These are phyloP conservation scores for Tetraselmis chui DNA, from an alignment of 139 green algal genomes.

Conservation along the genomic window DNA sequence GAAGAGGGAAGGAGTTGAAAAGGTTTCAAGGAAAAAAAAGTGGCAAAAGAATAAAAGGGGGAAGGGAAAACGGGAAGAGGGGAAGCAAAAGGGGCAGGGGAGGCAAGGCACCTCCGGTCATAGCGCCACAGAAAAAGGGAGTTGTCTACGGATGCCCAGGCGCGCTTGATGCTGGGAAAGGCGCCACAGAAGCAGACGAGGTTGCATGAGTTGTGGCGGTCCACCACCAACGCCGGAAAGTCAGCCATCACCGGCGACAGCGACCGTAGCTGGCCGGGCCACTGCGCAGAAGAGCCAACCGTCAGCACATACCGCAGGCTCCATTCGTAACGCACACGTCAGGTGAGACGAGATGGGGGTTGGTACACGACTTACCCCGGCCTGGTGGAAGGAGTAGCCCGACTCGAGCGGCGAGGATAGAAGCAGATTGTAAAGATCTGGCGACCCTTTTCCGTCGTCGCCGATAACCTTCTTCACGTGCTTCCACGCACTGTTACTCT, in stretches of 20 bases:
- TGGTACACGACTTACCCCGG: background rate
- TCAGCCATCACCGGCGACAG: slow-evolving; percentile 49
- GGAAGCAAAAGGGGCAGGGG: background rate
- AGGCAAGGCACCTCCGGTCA: slow-evolving; percentile 48
- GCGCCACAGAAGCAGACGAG: slow-evolving; percentile 85
- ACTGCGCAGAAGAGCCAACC: slow-evolving; percentile 49
- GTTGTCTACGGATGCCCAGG: slow-evolving; percentile 90
- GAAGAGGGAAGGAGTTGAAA: no score
- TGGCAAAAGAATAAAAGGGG: no score
- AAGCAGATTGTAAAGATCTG: background rate
- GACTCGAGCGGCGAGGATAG: background rate
- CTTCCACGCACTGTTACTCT: background rate
- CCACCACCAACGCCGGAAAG: slow-evolving; percentile 69
- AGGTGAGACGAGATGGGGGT: no score
- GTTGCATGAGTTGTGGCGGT: slow-evolving; percentile 70
- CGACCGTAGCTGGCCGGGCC: slow-evolving; percentile 57
- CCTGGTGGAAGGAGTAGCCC: background rate
- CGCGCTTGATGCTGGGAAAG: slow-evolving; percentile 72
- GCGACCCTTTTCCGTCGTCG: background rate
- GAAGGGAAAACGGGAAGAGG: background rate
- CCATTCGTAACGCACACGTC: no score
- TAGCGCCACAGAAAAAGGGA: slow-evolving; percentile 87
- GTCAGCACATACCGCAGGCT: no score
- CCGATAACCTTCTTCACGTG: background rate
- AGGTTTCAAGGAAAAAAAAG: no score